A percentile compares a stretch with the other conserved stretches of the same genome.
Conservation (phyloP, 768 basidiomycete genomes). For the button mushroom (Agaricus bisporus) region DNA sequence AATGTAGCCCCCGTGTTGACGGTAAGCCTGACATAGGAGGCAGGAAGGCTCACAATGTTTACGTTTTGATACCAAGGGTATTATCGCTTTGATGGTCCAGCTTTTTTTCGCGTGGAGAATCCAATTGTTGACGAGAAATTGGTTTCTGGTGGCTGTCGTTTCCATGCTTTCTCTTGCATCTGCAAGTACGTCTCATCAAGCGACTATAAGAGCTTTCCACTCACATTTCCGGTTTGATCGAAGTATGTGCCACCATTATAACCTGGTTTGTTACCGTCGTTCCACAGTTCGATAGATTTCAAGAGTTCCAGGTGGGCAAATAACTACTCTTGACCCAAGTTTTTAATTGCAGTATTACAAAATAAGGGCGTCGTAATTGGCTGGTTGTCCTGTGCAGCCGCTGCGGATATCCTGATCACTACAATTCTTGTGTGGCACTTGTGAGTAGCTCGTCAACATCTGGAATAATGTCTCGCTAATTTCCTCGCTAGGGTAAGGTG, state of each 20-base stretch:
- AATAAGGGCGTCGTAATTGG: constrained; percentile 20
- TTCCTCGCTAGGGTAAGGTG: constrained; percentile 3
- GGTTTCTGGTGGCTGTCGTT: constrained; percentile 13
- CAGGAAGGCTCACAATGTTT: no score
- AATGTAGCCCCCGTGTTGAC: no score
- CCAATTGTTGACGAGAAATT: constrained; percentile 20
- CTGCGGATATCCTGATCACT: constrained; percentile 38
- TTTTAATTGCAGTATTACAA: neutral
- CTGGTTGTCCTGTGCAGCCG: constrained; percentile 36
- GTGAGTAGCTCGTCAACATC: constrained; percentile 18
- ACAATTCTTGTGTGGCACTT: constrained; percentile 35
- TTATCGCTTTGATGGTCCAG: constrained; percentile 39
- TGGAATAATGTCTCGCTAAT: neutral
- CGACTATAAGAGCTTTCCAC: no score
- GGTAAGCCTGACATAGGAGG: no score
- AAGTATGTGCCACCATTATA: constrained; percentile 22
- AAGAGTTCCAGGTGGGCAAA: constrained; percentile 11
- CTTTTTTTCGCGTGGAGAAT: constrained; percentile 39
- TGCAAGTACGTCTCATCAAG: constrained; percentile 13
- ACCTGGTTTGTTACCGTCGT: constrained; percentile 18
- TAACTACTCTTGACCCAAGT: neutral
- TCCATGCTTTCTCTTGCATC: constrained; percentile 14
- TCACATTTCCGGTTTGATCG: no score
- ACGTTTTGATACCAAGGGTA: constrained; percentile 23
- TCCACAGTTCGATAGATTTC: constrained; percentile 21